A percentile compares a stretch with the other conserved stretches of the same genome.
phyloP scores from a whole-genome alignment of 2,329 filamentous ascomycete genomes.

The Endocalyx cinctus region DNA sequence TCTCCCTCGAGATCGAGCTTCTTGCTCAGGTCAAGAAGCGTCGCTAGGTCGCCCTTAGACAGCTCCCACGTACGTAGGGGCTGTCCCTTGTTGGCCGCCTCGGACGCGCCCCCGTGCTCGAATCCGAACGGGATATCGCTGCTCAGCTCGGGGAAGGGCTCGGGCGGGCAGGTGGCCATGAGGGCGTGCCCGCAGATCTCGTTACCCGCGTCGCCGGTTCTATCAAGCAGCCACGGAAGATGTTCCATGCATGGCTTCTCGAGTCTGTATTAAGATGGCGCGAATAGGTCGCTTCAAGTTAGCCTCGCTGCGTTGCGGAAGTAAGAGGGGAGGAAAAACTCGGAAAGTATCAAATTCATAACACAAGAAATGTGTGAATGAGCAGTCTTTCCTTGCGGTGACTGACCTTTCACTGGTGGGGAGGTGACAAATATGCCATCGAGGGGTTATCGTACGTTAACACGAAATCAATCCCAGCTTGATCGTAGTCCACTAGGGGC shows the following conservation, averaged over 20 bases:
- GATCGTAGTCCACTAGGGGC: slow-evolving; percentile 62
- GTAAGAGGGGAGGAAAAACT: slow-evolving; percentile 2
- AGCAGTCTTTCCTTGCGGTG: no score
- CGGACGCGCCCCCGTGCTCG: slow-evolving; percentile 23
- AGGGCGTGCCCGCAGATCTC: slow-evolving; percentile 82
- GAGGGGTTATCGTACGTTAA: slow-evolving; percentile 73
- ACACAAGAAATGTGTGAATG: no score
- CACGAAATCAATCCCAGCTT: slow-evolving; percentile 84
- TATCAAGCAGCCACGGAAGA: slow-evolving; percentile 71
- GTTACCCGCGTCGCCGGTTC: slow-evolving; percentile 53
- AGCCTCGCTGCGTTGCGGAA: no score
- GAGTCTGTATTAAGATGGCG: slow-evolving; percentile 66
- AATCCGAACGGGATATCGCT: slow-evolving; percentile 50
- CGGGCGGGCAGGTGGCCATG: slow-evolving; percentile 87
- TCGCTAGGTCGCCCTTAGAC: slow-evolving; percentile 70
- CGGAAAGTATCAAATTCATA: slow-evolving; percentile 11
- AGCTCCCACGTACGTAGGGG: slow-evolving; percentile 76
- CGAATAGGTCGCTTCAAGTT: no score
- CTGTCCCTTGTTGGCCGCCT: slow-evolving; percentile 8
- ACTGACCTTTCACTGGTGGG: slow-evolving; percentile 49
- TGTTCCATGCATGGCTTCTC: slow-evolving; percentile 93
- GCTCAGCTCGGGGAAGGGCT: slow-evolving; percentile 47
- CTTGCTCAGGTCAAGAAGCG: slow-evolving; percentile 78
- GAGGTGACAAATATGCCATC: slow-evolving; percentile 63
- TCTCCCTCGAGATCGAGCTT: slow-evolving; percentile 80